A percentile compares a stretch with the other conserved stretches of the same genome.
Conservation (phyloP, 352 stramenopile genomes). For the Phytophthora niederhauseri region DNA sequence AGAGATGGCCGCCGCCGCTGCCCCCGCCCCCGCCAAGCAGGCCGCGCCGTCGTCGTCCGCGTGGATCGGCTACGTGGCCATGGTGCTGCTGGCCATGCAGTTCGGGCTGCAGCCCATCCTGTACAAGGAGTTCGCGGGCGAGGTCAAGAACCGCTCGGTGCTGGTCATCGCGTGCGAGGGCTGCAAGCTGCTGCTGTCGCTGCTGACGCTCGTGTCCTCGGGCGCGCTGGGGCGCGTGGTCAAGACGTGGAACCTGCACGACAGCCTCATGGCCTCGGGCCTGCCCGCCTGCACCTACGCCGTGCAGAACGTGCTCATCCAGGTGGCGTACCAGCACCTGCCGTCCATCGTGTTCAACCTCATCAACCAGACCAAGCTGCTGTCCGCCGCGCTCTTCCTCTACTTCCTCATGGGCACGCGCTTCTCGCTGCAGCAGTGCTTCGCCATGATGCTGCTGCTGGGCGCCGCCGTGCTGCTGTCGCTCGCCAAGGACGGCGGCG, state of each 20-base stretch:
- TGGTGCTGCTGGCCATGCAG: conserved; percentile 78
- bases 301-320: conserved; percentile 89
- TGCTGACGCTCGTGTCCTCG: conserved; percentile 48
- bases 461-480: conserved; percentile 71
- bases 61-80: conserved; percentile 49
- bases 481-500: conserved; percentile 52
- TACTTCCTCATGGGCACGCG: conserved; percentile 75
- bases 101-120: conserved; percentile 87
- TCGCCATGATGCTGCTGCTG: conserved; percentile 77
- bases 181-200: conserved; percentile 72
- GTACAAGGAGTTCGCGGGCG: conserved; percentile 77
- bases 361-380: conserved; percentile 89
- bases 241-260: conserved; percentile 62
- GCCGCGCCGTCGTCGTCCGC: conserved; percentile 8
- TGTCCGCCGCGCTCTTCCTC: conserved; percentile 85
- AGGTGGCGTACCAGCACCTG: conserved; percentile 82
- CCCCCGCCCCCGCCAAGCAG: conserved; percentile 6
- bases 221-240: conserved; percentile 38
- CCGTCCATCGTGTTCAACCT: conserved; percentile 88
- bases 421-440: conserved; percentile 73
- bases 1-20: conserved; percentile 19
- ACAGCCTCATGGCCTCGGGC: conserved; percentile 71
- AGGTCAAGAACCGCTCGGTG: conserved; percentile 58
- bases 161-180: conserved; percentile 80
- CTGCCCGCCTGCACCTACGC: conserved; percentile 85